Percentiles rank a stretch among this genome's conserved stretches.
Evolutionary conservation across 1,284 basidiomycete genomes (phyloP).

Genomic region (Pseudozyma tsukubaensis): DNA sequence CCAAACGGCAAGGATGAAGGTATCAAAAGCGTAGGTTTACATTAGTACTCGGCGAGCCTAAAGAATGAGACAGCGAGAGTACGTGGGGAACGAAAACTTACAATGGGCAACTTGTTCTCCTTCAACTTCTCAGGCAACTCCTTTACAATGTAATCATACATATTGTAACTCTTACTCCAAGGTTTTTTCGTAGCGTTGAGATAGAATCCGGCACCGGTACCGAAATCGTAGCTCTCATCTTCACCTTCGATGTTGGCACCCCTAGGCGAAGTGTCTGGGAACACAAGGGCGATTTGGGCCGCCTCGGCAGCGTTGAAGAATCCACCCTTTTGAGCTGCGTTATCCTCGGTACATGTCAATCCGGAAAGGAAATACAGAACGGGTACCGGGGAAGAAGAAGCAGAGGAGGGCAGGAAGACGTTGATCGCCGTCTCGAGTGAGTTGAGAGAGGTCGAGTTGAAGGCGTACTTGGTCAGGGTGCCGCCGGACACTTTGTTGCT

Average conservation of each 20-base stretch:
- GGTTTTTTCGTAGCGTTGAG: slow-evolving; percentile 64
- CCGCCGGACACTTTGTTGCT: slow-evolving; percentile 52
- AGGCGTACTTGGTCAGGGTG: slow-evolving; percentile 60
- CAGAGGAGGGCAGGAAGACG: slow-evolving; percentile 83
- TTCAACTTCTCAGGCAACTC: slow-evolving; percentile 56
- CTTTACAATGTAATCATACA: slow-evolving; percentile 60
- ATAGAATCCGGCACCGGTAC: slow-evolving; percentile 67
- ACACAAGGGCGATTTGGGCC: slow-evolving; percentile 84
- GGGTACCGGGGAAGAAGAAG: slow-evolving; percentile 74
- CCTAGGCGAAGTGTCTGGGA: slow-evolving; percentile 94
- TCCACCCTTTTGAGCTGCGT: slow-evolving; percentile 72
- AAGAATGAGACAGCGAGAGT: no score
- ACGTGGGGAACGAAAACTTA: slow-evolving; percentile 21
- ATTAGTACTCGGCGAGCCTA: no score
- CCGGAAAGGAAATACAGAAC: slow-evolving; percentile 88
- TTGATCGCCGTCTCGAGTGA: slow-evolving; percentile 86
- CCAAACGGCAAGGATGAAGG: no score
- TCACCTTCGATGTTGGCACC: slow-evolving; percentile 86
- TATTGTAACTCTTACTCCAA: slow-evolving; percentile 61
- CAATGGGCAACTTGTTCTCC: slow-evolving; percentile 47
- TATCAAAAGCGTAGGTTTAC: no score
- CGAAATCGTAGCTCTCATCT: slow-evolving; percentile 81
- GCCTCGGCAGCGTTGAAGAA: slow-evolving; percentile 59
- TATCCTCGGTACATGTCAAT: slow-evolving; percentile 95
- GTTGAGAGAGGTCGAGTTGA: slow-evolving; percentile 77